Conservation (phyloP, 257 asterid genomes). For the Marsdenia floribunda region DNA sequence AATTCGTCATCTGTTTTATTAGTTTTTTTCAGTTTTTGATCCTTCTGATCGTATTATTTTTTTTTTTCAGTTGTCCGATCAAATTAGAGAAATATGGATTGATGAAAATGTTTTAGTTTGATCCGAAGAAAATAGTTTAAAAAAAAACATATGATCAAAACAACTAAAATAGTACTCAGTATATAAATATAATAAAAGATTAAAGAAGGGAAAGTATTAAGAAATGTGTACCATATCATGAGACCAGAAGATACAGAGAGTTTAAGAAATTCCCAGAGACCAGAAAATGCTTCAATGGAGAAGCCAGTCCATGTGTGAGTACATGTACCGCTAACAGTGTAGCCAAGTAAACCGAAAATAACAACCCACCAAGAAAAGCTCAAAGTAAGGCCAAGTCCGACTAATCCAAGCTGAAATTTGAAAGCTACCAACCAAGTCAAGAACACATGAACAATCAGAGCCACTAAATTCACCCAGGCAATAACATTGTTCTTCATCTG, state of each 20-base stretch:
- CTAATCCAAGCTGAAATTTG: constrained; percentile 41
- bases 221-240: constrained; percentile 60
- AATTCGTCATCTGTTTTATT: too few relatives aligned
- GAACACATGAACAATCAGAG: constrained; percentile 36
- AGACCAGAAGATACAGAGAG: constrained; percentile 89
- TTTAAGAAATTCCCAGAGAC: constrained; percentile 74
- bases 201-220: too few relatives aligned
- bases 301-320: constrained; percentile 73
- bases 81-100: too few relatives aligned
- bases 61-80: too few relatives aligned
- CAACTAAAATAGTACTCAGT: too few relatives aligned
- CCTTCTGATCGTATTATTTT: too few relatives aligned
- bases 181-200: too few relatives aligned
- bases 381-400: constrained; percentile 54
- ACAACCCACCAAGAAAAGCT: constrained; percentile 60
- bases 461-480: constrained; percentile 51
- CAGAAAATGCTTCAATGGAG: constrained; percentile 60
- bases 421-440: constrained; percentile 51
- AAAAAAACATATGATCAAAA: too few relatives aligned
- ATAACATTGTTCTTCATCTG: constrained; percentile 66
- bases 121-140: too few relatives aligned
- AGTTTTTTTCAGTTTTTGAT: too few relatives aligned
- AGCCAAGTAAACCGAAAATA: constrained; percentile 38
- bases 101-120: too few relatives aligned
- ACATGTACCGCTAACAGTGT: constrained; percentile 64